Conservation (phyloP, 1,139 yeast genomes). For the Diutina sp. region DNA sequence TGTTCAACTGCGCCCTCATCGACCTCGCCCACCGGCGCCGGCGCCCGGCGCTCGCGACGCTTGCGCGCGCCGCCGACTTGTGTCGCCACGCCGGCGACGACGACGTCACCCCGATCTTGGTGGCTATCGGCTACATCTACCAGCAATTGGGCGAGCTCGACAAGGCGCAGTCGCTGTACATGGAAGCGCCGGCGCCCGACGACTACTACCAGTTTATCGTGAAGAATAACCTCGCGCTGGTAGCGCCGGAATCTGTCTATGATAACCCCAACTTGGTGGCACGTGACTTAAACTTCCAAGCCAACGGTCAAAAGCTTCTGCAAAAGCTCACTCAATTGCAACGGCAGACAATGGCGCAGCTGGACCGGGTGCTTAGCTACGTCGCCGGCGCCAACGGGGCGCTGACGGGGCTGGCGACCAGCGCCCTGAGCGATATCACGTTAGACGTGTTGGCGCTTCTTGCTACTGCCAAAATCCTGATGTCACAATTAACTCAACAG, state of each 20-base stretch:
- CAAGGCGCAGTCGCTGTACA: conserved; percentile 28
- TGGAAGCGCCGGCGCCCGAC: conserved; percentile 11
- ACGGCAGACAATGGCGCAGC: conserved; percentile 25
- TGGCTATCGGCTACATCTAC: conserved; percentile 60
- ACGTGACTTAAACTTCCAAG: neutral
- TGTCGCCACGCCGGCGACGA: conserved; percentile 26
- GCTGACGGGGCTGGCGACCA: neutral
- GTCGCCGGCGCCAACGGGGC: conserved; percentile 23
- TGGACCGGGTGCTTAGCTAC: conserved; percentile 29
- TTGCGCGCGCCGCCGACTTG: conserved; percentile 38
- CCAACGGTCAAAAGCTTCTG: conserved; percentile 13
- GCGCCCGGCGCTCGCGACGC: conserved; percentile 29
- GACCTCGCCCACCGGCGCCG: conserved; percentile 30
- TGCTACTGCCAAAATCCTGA: neutral
- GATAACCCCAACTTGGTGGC: neutral
- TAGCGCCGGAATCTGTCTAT: conserved; percentile 6
- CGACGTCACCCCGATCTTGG: conserved; percentile 43
- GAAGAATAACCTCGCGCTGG: conserved; percentile 21
- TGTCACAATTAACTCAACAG: neutral
- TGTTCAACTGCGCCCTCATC: conserved; percentile 59
- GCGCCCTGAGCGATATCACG: neutral
- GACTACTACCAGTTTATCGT: conserved; percentile 21
- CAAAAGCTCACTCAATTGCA: conserved; percentile 34
- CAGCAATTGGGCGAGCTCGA: conserved; percentile 31
- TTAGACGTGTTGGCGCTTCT: neutral